Evolutionary conservation across 2,329 filamentous ascomycete genomes (phyloP).

Genomic region (Aspergillus versicolor): DNA sequence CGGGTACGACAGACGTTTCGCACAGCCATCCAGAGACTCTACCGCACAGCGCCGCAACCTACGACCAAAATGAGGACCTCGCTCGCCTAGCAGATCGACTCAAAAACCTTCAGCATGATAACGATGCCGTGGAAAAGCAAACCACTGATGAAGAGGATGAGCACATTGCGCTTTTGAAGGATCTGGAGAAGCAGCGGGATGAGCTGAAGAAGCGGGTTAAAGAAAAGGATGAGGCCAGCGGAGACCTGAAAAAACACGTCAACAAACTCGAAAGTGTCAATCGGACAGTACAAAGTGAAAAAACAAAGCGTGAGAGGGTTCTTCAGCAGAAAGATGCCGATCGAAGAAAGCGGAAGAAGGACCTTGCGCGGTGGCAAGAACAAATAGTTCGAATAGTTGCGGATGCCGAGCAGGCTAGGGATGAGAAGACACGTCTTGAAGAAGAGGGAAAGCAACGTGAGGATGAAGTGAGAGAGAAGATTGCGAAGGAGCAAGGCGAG

Average conservation of each 20-base stretch:
- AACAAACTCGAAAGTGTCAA: conserved; percentile 78
- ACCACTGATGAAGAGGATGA: conserved; percentile 69
- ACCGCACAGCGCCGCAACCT: conserved; percentile 37
- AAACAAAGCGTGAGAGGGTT: conserved; percentile 69
- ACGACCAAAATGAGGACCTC: conserved; percentile 65
- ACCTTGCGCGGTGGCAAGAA: conserved; percentile 58
- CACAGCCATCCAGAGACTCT: conserved; percentile 42
- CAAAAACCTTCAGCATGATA: conserved; percentile 76
- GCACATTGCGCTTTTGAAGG: conserved; percentile 62
- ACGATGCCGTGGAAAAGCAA: conserved; percentile 72
- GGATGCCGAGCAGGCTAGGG: conserved; percentile 47
- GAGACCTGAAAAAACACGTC: conserved; percentile 78
- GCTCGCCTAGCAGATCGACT: conserved; percentile 79
- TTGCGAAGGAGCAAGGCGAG: conserved; percentile 45
- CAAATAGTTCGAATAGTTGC: conserved; percentile 54
- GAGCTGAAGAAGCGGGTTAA: conserved; percentile 74
- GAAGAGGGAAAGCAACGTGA: conserved; percentile 40
- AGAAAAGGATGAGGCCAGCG: conserved; percentile 87
- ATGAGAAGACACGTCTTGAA: conserved; percentile 44
- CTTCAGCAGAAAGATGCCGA: conserved; percentile 62
- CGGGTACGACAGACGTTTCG: conserved; percentile 42
- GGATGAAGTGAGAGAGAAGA: conserved; percentile 44
- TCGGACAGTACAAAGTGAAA: conserved; percentile 74
- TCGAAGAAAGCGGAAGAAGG: conserved; percentile 60
- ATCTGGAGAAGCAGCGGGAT: conserved; percentile 75